These are phyloP conservation scores for Smithsoniella earleae DNA, from an alignment of 163 green algal species.

Conservation along the genomic window DNA sequence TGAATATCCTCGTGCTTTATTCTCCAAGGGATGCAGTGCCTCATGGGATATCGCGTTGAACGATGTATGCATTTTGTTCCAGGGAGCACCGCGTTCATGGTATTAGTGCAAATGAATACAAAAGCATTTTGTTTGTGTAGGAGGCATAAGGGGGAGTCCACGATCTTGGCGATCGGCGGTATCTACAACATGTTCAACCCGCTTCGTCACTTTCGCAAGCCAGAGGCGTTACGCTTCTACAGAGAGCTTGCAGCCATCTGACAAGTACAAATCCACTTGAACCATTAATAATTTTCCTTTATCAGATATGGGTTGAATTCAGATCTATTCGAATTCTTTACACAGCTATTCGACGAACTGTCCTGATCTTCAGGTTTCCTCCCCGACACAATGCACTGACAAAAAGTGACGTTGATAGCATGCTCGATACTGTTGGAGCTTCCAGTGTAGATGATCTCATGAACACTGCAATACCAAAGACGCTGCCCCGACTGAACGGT, in stretches of 20 bases:
- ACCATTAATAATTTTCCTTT: too few relatives aligned
- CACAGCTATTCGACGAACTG: not conserved
- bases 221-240: not conserved
- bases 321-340: not conserved
- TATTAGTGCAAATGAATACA: too few relatives aligned
- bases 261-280: not conserved
- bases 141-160: too few relatives aligned
- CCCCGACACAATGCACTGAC: constrained; percentile 24
- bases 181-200: too few relatives aligned
- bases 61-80: too few relatives aligned
- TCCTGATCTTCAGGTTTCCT: constrained; percentile 6
- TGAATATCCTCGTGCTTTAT: too few relatives aligned
- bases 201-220: constrained; percentile 19
- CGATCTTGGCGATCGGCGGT: too few relatives aligned
- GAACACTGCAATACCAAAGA: constrained; percentile 69
- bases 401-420: not conserved
- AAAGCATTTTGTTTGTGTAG: too few relatives aligned
- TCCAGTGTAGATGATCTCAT: constrained; percentile 82
- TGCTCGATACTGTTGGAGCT: not conserved
- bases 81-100: too few relatives aligned
- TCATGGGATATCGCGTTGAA: too few relatives aligned
- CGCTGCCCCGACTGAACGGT: constrained; percentile 36
- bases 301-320: not conserved
- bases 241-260: not conserved
- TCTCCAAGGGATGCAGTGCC: too few relatives aligned